Evolutionary conservation across 1,284 basidiomycete species (phyloP), one percentile per base, ranked within the genome.

Genomic region (Marasmius oreades): DNA sequence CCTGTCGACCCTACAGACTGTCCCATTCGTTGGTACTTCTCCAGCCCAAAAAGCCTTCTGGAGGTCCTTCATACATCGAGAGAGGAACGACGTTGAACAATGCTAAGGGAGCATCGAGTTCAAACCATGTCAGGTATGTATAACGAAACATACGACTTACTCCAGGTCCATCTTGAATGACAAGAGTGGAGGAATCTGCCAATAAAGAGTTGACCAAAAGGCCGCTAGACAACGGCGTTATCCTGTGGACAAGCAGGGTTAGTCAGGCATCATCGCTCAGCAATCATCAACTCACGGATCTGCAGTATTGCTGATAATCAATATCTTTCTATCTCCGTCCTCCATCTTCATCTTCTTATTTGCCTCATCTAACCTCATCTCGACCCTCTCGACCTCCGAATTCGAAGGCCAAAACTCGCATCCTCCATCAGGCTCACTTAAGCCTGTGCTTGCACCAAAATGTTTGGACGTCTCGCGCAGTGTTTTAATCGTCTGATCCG

Each of bases 101-200:
- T 67, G 66, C 66, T 67, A 56, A 31, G 6, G 33, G n/a, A 20
- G 12, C 6, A 39, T 7, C 14, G 18, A 22, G n/a, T n/a, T 36
- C 5, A 44, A n/a, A n/a, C 31, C 36, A 11, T 24, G 33, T 24
- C 2, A 36, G 37, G 37, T 18, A 12, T 16, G 2, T 3, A 5
- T 52, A 56, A 2, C 12, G 28, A 20, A 57, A 2, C 39, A 62
- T 59, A 31, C 28, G 10, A 31, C 28, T 31, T 55, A 66, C 64
- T 43, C 66, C 65, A 26, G 65, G 64, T 0, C 66, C 64, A 47
- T 67, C 63, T 54, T 66, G 66, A 46, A 67, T 62, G 10, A 66
- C 58, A 1, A 67, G 26, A 14, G 62, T 56, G 24, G 64, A 59
- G 1, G 66, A 67, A 39, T 66, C 50, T 7, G 62, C 61, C 65